Base-by-base conservation (phyloP, 2,329 filamentous ascomycete species). In the Didymella glomerata region DNA sequence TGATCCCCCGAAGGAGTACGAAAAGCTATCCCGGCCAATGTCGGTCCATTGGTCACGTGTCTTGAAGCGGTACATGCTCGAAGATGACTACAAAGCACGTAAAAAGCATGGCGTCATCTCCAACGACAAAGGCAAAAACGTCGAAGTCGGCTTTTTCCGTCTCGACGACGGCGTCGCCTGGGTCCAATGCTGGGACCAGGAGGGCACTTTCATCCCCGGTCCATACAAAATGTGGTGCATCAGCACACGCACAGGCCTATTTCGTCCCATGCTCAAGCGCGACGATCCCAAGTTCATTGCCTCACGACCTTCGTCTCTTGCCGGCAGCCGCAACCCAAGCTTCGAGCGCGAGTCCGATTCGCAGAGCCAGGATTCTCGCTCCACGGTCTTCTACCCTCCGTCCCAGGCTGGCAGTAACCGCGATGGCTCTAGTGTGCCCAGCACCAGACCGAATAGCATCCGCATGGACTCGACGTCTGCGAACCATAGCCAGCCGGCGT, bases 221-320 rank as follows among this genome's bases (percentile, higher is more conserved):
- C 81, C 81, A 8, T 83, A 83, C 65, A 79, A 80, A 53, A 79
- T 81, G 46, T 84, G 81, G 81, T 78, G 75, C 61, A 72, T 81
- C 45, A 81, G 83, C 57, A 59, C 75, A 34, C 72, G 76, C 50
- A 78, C 76, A 41, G 63, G 70, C n/a, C 59, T 66, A 11, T 78
- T 78, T 62, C 70, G 77, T 9, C 74, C 76, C 48, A 78, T 78
- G 76, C 61, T 73, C 46, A 74, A 74, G 55, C 68, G 72, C 61
- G 76, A 78, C 56, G 75, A 77, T 38, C 76, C 76, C 10, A 67
- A 72, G 16, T 78, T 74, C 45, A 57, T 68, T 30, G 63, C 63
- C 18, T 71, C 69, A 3, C 63, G 69, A 10, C 64, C 44, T 16
- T 65, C 60, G 48, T 72, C 69, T 2, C 57, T 52, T 22, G 55